Evolutionary conservation across 805 yeast species (phyloP), one percentile per base, ranked within the genome.

Genomic region (Candida suzukii): DNA sequence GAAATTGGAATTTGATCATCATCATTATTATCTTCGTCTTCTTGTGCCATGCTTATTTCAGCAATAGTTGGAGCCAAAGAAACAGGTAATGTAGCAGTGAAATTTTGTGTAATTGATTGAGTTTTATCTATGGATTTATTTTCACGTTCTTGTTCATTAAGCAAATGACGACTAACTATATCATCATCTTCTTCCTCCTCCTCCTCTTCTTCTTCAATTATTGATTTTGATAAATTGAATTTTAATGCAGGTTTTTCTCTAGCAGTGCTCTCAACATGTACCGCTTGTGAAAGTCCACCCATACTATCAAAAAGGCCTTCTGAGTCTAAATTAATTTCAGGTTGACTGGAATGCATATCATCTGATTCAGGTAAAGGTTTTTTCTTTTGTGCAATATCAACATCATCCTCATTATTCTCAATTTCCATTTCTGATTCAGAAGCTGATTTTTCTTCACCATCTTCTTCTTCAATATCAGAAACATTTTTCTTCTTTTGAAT

Each of bases 401-500:
- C 19, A 26, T 29, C 19, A 12, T 18, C 36, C 27, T 37, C 27
- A 14, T 32, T 32, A 17, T 38, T 28, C 19, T 42, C 36, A 20
- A 18, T 27, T 24, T 42, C 35, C 16, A 17, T 30, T 5, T 29
- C 31, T 19, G 22, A 7, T 26, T 41, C 37, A 10, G 32, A 26
- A 30, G 8, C 17, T 22, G 24, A 20, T n/a, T 29, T 31, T 26
- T 7, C 8, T 9, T 12, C 36, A 7, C 21, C 36, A 19, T 21
- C 36, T 9, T 12, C 36, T 16, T 33, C 36, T 16, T 21, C 36
- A 11, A 13, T 18, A 4, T 17, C 4, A 9, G 16, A 8, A 7
- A 9, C 20, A 21, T 32, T 25, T n/a, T 35, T 20, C 26, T 45
- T 39, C 13, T 48, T 51, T 11, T 46, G 35, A 27, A 50, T 26